These are phyloP conservation scores for Canavalia ensiformis DNA, from an alignment of 306 rosid species.

Conservation along the genomic window DNA sequence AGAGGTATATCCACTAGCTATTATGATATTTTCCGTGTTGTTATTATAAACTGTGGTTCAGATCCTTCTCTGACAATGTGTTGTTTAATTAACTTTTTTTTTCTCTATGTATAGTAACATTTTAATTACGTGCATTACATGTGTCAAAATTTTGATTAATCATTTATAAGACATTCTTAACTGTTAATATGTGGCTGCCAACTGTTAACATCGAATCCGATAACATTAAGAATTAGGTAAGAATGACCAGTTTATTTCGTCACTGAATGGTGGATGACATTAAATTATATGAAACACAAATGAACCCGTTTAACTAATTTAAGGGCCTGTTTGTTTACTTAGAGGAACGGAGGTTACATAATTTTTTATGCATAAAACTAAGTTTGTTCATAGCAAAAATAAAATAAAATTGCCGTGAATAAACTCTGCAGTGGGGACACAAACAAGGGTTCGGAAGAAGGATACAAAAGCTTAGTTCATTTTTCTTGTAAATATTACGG, in stretches of 20 bases:
- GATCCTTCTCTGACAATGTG: background rate
- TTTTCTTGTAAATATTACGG: too few species aligned
- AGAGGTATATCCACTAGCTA: constrained; percentile 33
- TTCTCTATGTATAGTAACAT: background rate
- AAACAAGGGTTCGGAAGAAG: too few species aligned
- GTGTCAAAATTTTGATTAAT: constrained; percentile 15
- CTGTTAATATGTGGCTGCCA: background rate
- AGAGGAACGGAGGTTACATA: too few species aligned
- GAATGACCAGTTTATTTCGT: too few species aligned
- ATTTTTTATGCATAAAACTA: too few species aligned
- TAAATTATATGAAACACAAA: background rate
- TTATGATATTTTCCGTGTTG: background rate
- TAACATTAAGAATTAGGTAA: background rate
- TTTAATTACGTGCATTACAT: background rate
- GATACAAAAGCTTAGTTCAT: too few species aligned
- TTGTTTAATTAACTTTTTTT: background rate
- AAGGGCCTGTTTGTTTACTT: too few species aligned
- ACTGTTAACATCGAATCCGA: background rate
- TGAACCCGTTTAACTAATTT: too few species aligned
- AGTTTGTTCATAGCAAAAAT: too few species aligned
- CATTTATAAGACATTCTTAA: background rate
- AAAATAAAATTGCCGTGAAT: too few species aligned
- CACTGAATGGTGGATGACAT: background rate
- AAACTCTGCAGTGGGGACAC: too few species aligned
- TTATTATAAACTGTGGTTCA: background rate